Percentiles rank a stretch among this genome's conserved stretches.
Evolutionary conservation across 2,329 filamentous ascomycete species (phyloP).

Genomic region (Beauveria varroae): DNA sequence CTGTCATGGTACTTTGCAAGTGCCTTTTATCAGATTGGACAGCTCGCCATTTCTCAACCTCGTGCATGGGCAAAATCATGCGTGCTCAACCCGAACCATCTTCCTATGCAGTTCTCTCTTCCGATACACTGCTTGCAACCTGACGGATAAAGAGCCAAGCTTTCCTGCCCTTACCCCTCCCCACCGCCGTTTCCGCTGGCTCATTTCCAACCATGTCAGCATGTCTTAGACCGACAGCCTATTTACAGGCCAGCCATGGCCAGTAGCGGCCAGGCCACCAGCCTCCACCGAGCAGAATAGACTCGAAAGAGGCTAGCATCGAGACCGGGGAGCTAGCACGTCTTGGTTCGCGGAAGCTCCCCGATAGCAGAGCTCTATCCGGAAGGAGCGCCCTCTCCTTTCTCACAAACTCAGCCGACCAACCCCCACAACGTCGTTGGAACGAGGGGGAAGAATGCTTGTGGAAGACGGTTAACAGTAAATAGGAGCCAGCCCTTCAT

Average conservation of each 20-base stretch:
- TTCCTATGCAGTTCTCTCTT: background rate
- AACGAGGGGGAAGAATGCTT: background rate
- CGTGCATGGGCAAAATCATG: background rate
- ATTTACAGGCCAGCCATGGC: background rate
- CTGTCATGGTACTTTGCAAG: background rate
- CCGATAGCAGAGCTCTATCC: background rate
- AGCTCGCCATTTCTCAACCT: background rate
- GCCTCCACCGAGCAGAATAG: background rate
- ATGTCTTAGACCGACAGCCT: too few relatives aligned
- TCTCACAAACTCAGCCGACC: background rate
- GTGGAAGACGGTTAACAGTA: background rate
- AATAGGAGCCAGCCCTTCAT: background rate
- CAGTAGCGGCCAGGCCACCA: background rate
- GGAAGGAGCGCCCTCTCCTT: background rate
- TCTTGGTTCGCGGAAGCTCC: background rate
- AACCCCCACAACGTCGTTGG: background rate
- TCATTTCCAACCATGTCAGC: conserved; percentile 7
- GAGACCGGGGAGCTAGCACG: background rate
- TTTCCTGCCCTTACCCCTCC: background rate
- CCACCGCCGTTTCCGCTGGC: background rate
- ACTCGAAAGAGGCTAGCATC: background rate
- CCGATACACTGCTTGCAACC: background rate
- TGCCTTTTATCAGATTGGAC: background rate
- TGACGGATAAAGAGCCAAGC: too few relatives aligned
- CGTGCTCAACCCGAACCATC: background rate